Evolutionary conservation across 2,329 filamentous ascomycete species (phyloP), one percentile per base, ranked within the genome.

Genomic region (Tympanopsis confertula): DNA sequence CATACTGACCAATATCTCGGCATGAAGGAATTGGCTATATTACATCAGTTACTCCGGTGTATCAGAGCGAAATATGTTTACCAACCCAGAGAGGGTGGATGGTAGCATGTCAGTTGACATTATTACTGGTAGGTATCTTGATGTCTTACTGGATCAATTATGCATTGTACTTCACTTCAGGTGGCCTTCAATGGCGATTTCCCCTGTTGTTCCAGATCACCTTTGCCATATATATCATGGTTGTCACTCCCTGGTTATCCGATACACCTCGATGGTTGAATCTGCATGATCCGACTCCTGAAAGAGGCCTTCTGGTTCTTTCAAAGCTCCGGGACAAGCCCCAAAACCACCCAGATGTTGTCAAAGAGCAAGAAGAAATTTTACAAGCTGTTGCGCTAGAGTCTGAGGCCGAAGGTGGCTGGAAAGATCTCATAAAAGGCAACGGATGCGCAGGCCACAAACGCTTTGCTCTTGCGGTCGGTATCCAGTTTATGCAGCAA

Each of bases 401-500:
- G 39, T 48, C 43, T 20, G 46, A 50, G 18, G 43, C 38, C 33
- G 39, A 45, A 20, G 38, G 47, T 13, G 41, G 39, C 12, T 52
- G 50, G 44, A 43, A 45, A 13, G 46, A 56, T n/a, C 41, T 59
- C 26, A 41, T 57, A 20, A 50, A 52, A 20, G 51, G 58, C 22
- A 54, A 52, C 5, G 49, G 47, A 2, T 51, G 57, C 37, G 53
- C 50, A 15, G 61, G 49, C 41, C 47, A 46, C 38, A 55, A 51
- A 42, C 52, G 49, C 13, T 54, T 52, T 7, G 42, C 58, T 5
- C 48, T 62, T 5, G 55, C 57, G 22, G 48, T 56, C 3, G 54
- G 56, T 12, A 55, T 56, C 4, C 57, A 62, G 35, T 59, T 63
- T 42, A 61, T 64, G 50, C 60, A 63, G 40, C 50, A 52, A 35